A percentile compares a stretch with the other conserved stretches of the same genome.
These are phyloP conservation scores for Solanum piurae DNA, from an alignment of 257 asterid species.

Conservation along the genomic window DNA sequence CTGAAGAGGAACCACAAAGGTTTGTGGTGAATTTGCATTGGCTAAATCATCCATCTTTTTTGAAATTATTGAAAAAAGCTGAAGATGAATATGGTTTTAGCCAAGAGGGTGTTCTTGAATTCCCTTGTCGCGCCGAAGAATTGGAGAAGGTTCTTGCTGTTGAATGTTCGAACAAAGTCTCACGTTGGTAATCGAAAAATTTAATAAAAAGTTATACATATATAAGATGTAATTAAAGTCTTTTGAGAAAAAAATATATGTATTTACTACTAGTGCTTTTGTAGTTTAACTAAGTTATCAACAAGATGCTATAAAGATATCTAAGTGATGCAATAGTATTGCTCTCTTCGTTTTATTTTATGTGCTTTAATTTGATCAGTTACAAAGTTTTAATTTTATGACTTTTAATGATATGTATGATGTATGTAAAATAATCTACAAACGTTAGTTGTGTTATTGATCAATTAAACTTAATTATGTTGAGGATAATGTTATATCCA, in stretches of 20 bases:
- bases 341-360: not conserved
- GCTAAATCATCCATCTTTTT: constrained; percentile 18
- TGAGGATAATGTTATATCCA: not conserved
- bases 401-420: not conserved
- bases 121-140: constrained; percentile 22
- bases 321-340: not conserved
- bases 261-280: not conserved
- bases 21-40: constrained; percentile 12
- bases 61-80: constrained; percentile 12
- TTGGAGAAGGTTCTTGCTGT: constrained; percentile 4
- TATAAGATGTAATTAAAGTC: not conserved
- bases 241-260: not conserved
- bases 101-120: constrained; percentile 18
- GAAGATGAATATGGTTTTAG: constrained; percentile 25
- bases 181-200: not conserved
- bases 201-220: not conserved
- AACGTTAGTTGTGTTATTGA: not conserved
- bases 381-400: not conserved
- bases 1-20: constrained; percentile 13
- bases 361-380: not conserved
- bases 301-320: not conserved
- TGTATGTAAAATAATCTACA: too few species aligned
- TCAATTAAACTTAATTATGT: too few species aligned
- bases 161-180: not conserved
- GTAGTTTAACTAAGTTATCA: not conserved